phyloP scores from a whole-genome alignment of 148 eudicot species.

The Bassia scoparia region DNA sequence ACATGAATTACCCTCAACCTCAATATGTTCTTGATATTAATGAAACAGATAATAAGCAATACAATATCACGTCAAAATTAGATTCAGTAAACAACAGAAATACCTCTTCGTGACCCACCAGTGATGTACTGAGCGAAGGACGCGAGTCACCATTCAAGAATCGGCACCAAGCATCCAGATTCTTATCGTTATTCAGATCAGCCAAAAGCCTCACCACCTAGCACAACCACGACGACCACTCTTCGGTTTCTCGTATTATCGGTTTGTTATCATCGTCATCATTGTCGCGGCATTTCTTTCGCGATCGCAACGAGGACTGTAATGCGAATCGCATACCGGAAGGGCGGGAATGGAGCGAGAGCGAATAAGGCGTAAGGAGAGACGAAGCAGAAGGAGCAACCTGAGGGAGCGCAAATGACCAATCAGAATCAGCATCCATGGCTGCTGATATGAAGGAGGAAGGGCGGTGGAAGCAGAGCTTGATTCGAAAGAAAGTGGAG shows the following conservation, averaged over 20 bases:
- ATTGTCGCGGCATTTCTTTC: background rate
- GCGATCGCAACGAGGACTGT: constrained; percentile 49
- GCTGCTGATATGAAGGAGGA: constrained; percentile 5
- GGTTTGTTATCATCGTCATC: background rate
- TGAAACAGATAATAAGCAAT: background rate
- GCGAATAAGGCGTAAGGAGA: constrained; percentile 45
- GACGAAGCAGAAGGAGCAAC: constrained; percentile 15
- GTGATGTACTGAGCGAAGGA: constrained; percentile 54
- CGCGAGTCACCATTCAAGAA: constrained; percentile 50
- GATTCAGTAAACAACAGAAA: background rate
- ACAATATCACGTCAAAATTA: background rate
- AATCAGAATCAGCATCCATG: constrained; percentile 1
- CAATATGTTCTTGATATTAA: too few species aligned
- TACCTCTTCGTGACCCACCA: constrained; percentile 80
- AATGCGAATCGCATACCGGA: constrained; percentile 23
- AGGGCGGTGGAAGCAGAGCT: constrained; percentile 24
- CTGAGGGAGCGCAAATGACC: too few species aligned
- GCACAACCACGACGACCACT: constrained; percentile 1
- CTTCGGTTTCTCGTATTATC: background rate
- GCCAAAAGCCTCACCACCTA: constrained; percentile 43
- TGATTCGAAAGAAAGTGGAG: constrained; percentile 70
- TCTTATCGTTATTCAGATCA: constrained; percentile 41
- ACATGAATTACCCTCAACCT: too few species aligned
- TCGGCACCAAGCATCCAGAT: constrained; percentile 31
- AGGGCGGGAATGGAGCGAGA: constrained; percentile 53